A percentile compares a stretch with the other conserved stretches of the same genome.
Conservation (phyloP, 495 filamentous ascomycete genomes). For the Daldinia childiae region DNA sequence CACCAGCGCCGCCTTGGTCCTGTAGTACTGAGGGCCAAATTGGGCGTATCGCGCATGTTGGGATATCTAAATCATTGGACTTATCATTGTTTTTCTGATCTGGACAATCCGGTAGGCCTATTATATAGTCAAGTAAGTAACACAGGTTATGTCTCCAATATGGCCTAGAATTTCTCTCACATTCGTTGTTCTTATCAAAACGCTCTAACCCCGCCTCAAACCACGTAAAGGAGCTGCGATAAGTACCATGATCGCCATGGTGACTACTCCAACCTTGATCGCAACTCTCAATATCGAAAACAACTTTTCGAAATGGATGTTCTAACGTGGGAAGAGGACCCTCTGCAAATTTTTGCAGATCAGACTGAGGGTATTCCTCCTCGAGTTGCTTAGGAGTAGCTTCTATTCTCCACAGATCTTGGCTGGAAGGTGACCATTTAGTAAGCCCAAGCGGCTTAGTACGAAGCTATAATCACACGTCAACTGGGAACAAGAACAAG, state of each 20-base stretch:
- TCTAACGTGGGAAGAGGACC: constrained; percentile 45
- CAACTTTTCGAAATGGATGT: constrained; percentile 65
- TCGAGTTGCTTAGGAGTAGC: constrained; percentile 34
- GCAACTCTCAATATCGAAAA: constrained; percentile 69
- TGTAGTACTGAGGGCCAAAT: constrained; percentile 36
- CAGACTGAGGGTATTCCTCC: constrained; percentile 45
- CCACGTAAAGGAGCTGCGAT: constrained; percentile 71
- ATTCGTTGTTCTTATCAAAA: constrained; percentile 43
- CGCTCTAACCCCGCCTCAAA: constrained; percentile 70
- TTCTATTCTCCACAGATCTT: constrained; percentile 23
- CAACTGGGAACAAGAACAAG: constrained; percentile 1
- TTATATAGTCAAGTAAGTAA: background rate
- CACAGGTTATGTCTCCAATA: background rate
- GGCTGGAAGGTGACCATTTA: constrained; percentile 38
- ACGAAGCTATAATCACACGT: constrained; percentile 49
- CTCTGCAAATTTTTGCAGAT: constrained; percentile 46
- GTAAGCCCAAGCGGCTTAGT: constrained; percentile 53
- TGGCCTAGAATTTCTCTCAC: constrained; percentile 21
- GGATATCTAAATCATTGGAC: background rate
- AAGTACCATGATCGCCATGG: constrained; percentile 54
- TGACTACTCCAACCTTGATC: constrained; percentile 73
- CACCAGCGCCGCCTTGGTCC: background rate
- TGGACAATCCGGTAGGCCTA: constrained; percentile 17
- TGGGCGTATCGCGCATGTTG: constrained; percentile 42
- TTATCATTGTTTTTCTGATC: constrained; percentile 4